Evolutionary conservation across 129 eudicot species (phyloP).

Genomic region (Oenanthe sinensis): DNA sequence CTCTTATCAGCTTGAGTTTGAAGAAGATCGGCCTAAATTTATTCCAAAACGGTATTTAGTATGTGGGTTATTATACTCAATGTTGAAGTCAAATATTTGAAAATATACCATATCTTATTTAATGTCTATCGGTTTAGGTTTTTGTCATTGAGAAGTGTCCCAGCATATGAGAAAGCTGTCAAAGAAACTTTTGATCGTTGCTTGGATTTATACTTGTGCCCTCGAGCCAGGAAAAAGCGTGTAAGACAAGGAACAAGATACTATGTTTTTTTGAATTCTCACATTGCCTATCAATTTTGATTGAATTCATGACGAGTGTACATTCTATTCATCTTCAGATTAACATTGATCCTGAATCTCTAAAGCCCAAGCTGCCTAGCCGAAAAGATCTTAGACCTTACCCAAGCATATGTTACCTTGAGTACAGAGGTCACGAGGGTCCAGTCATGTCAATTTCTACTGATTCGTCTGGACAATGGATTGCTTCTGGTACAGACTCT

Average conservation of each 20-base stretch:
- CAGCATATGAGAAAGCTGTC: conserved; percentile 77
- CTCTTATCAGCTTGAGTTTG: conserved; percentile 79
- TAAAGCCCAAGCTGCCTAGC: conserved; percentile 89
- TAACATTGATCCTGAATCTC: conserved; percentile 83
- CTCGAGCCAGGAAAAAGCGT: conserved; percentile 90
- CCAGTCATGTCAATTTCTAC: conserved; percentile 74
- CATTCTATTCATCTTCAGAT: conserved; percentile 37
- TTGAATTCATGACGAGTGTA: neutral
- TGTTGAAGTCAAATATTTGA: conserved; percentile 11
- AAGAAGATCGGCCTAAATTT: conserved; percentile 93
- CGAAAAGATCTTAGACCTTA: conserved; percentile 85
- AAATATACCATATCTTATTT: neutral
- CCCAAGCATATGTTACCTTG: conserved; percentile 81
- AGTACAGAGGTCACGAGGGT: conserved; percentile 89
- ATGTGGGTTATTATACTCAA: neutral
- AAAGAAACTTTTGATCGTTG: conserved; percentile 85
- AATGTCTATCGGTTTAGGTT: conserved; percentile 34
- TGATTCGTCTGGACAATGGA: conserved; percentile 76
- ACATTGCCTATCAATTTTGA: neutral
- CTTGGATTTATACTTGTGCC: conserved; percentile 84
- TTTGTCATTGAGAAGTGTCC: conserved; percentile 79
- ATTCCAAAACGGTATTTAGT: conserved; percentile 66
- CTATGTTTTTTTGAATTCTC: too few relatives aligned
- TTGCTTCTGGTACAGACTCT: conserved; percentile 71
- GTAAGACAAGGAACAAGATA: conserved; percentile 32